A percentile compares a stretch with the other conserved stretches of the same genome.
phyloP scores from a whole-genome alignment of 163 green algal genomes.

The Scenedesmus sp. region DNA sequence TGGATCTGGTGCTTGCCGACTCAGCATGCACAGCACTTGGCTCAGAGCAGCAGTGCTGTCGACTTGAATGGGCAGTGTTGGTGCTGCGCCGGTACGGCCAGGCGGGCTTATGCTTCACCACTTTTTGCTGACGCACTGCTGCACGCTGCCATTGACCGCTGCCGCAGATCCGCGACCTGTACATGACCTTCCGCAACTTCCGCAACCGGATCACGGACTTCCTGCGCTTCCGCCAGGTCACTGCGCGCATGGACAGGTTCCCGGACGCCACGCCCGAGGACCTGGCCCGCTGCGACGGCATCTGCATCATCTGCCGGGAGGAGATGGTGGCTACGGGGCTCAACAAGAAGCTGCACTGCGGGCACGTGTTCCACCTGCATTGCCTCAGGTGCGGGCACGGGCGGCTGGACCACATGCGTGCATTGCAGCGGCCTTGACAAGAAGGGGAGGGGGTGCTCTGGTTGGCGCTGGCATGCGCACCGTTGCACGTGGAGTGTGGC shows the following conservation, averaged over 20 bases:
- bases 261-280: constrained; percentile 90
- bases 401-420: background rate
- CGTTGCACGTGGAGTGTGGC: too few species aligned
- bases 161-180: constrained; percentile 92
- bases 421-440: background rate
- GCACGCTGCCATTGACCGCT: background rate
- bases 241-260: constrained; percentile 91
- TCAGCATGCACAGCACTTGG: too few species aligned
- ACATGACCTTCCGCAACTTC: constrained; percentile 98
- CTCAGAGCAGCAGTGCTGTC: background rate
- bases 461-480: background rate
- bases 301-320: constrained; percentile 99
- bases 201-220: constrained; percentile 92
- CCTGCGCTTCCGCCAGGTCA: constrained; percentile 91
- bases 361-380: constrained; percentile 97
- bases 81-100: too few species aligned
- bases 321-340: constrained; percentile 86
- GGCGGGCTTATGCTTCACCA: too few species aligned
- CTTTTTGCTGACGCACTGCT: background rate
- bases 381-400: constrained; percentile 81
- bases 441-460: too few species aligned
- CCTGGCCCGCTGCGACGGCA: constrained; percentile 87
- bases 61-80: background rate
- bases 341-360: constrained; percentile 96
- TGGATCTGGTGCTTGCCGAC: too few species aligned